Percentiles rank a stretch among this genome's conserved stretches.
Evolutionary conservation across 2,329 filamentous ascomycete genomes (phyloP).

Genomic region (Fusarium papillatum): DNA sequence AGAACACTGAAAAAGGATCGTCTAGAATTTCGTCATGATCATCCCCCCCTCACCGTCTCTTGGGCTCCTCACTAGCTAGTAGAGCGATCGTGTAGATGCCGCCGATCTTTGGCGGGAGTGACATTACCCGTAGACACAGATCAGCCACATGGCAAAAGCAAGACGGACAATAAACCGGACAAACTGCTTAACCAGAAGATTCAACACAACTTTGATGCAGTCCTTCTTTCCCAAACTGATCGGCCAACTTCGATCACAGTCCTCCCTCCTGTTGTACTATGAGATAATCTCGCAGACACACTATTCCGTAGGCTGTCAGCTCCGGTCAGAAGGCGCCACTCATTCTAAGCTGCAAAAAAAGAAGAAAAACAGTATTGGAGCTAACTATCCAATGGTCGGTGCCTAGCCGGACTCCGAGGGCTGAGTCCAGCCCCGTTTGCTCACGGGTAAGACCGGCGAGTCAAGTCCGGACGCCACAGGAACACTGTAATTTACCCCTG

Average conservation of each 20-base stretch:
- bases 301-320: not conserved
- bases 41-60: not conserved
- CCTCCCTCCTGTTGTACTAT: not conserved
- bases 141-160: not conserved
- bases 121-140: not conserved
- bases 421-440: not conserved
- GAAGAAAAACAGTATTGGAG: not conserved
- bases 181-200: not conserved
- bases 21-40: not conserved
- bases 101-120: not conserved
- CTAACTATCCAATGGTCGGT: not conserved
- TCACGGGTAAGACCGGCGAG: not conserved
- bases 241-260: not conserved
- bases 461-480: not conserved
- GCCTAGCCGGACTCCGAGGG: not conserved
- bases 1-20: not conserved
- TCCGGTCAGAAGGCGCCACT: not conserved
- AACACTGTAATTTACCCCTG: constrained; percentile 5
- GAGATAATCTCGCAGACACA: not conserved
- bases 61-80: not conserved
- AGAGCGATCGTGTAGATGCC: not conserved
- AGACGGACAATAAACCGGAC: not conserved
- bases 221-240: not conserved
- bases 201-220: not conserved
- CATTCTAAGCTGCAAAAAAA: not conserved